Evolutionary conservation across 2,329 filamentous ascomycete genomes (phyloP), one percentile per base, ranked within the genome.

Genomic region (Ophiostoma sp.): DNA sequence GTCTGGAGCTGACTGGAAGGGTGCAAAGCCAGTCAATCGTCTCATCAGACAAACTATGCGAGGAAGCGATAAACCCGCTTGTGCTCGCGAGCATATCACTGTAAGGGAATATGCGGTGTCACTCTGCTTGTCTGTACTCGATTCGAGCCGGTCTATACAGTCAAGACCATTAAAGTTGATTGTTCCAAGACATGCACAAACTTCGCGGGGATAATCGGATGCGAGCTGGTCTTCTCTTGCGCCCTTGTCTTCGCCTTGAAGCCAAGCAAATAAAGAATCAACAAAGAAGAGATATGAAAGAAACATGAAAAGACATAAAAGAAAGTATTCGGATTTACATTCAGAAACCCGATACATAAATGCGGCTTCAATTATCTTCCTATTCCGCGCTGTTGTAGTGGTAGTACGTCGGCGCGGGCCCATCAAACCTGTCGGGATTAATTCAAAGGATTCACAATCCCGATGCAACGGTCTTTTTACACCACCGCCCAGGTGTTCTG

Each of bases 371-470:
- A 13, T 3, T 57, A 11, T n/a, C 17, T 48, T 48, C 17, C 15
- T 17, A 48, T 48, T 48, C 44, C 44, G 44, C 44, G 44, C 17
- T n/a, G 44, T 20, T 3, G 17, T 8, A 6, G 44, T 48, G 13
- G 20, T 57, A 57, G 23, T 4, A n/a, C 52, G 15, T 27, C n/a
- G 52, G 52, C 23, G 23, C n/a, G 3, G n/a, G 23, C 52, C 20
- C 52, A 57, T 57, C 52, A 57, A 27, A 27, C n/a, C n/a, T 27
- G 27, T 62, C 57, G 57, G 57, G 27, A 62, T 62, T 62, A 62
- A 62, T 62, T 27, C 23, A 33, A 33, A 62, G 27, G 27, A 62
- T 33, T 35, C 23, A 11, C 57, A 62, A 62, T 62, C 10, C 57
- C 57, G 57, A 62, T 62, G 8, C 11, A 27, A 3, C 52, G 23